A percentile compares a stretch with the other conserved stretches of the same genome.
Conservation (phyloP, 768 basidiomycete genomes). For the Suillus occidentalis region DNA sequence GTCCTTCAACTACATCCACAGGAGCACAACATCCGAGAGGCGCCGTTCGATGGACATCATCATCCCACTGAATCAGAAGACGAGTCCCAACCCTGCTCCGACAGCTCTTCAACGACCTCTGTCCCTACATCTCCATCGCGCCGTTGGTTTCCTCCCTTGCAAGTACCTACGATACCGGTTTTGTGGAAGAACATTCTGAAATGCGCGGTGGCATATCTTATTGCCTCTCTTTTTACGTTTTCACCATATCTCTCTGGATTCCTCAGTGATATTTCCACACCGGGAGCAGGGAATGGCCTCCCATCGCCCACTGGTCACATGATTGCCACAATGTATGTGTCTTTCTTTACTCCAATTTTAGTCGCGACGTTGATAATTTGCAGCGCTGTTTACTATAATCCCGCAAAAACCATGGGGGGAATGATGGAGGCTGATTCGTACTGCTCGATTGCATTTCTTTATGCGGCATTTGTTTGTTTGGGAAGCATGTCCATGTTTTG, state of each 20-base stretch:
- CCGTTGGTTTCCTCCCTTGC: conserved; percentile 14
- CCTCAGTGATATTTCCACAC: conserved; percentile 59
- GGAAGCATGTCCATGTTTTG: conserved; percentile 77
- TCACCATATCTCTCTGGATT: conserved; percentile 69
- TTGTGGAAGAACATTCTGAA: conserved; percentile 79
- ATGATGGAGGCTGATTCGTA: conserved; percentile 92
- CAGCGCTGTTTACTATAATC: conserved; percentile 87
- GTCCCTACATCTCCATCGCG: conserved; percentile 14
- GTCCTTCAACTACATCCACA: not conserved
- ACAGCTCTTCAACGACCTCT: conserved; percentile 10
- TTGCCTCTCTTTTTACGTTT: conserved; percentile 93
- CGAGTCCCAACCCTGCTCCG: conserved; percentile 15
- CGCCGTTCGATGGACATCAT: not conserved
- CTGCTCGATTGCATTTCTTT: conserved; percentile 68
- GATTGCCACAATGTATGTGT: conserved; percentile 88
- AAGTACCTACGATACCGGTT: conserved; percentile 43
- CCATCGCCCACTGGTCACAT: conserved; percentile 85
- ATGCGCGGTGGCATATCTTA: conserved; percentile 87
- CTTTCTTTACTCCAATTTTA: not conserved
- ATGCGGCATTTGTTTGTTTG: conserved; percentile 72
- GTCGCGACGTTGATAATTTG: conserved; percentile 5
- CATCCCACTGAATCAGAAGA: conserved; percentile 6
- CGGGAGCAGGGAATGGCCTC: conserved; percentile 43
- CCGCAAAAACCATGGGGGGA: conserved; percentile 87
- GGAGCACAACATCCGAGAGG: not conserved